A percentile compares a stretch with the other conserved stretches of the same genome.
Evolutionary conservation across 805 yeast species (phyloP).

Genomic region (Myxozyma mucilagina): DNA sequence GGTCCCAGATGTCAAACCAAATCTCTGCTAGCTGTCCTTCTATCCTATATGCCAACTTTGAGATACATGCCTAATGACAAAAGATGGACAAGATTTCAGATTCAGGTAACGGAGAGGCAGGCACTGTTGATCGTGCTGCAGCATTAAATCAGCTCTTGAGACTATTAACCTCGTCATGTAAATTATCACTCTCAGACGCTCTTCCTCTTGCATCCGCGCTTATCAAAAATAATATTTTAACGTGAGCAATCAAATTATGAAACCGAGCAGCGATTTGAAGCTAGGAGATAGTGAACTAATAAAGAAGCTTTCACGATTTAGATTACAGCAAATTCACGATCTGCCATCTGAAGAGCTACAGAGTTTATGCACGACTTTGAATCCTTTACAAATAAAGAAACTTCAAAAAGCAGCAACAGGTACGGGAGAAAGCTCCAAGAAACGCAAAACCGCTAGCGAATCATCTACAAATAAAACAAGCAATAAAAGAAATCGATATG

Average conservation of each 20-base stretch:
- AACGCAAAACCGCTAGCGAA: not conserved
- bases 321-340: conserved; percentile 13
- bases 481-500: conserved; percentile 4
- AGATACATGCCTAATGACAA: too few relatives aligned
- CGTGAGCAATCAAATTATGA: conserved; percentile 4
- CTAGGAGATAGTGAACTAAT: not conserved
- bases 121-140: not conserved
- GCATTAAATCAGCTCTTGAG: conserved; percentile 23
- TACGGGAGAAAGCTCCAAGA: not conserved
- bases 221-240: conserved; percentile 11
- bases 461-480: not conserved
- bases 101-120: too few relatives aligned
- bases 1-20: too few relatives aligned
- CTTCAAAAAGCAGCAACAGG: conserved; percentile 7
- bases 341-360: conserved; percentile 11
- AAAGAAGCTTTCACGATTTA: not conserved
- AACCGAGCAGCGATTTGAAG: not conserved
- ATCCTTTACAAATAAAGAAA: conserved; percentile 12
- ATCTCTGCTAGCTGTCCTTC: too few relatives aligned
- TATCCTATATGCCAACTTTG: too few relatives aligned
- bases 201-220: conserved; percentile 25
- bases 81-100: too few relatives aligned
- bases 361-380: conserved; percentile 6
- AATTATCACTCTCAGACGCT: conserved; percentile 16
- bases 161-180: conserved; percentile 19